Percentiles rank a stretch among this genome's conserved stretches.
phyloP scores from a whole-genome alignment of 2,329 filamentous ascomycete genomes.

The Ilyonectria mors-panacis region DNA sequence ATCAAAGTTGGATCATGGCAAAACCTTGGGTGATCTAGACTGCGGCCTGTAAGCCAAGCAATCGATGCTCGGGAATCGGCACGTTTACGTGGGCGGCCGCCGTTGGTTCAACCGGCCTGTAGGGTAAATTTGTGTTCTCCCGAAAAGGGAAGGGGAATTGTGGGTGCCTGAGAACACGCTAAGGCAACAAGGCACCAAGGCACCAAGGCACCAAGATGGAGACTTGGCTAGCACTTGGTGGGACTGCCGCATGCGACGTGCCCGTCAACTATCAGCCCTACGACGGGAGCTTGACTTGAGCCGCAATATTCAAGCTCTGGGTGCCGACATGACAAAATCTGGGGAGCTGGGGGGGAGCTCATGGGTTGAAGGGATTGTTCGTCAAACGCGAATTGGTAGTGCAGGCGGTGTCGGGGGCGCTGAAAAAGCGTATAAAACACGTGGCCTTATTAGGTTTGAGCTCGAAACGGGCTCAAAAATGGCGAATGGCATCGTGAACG shows the following conservation, averaged over 20 bases:
- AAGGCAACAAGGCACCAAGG: conserved; percentile 22
- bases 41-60: conserved; percentile 20
- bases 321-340: conserved; percentile 44
- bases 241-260: conserved; percentile 36
- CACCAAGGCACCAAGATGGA: conserved; percentile 20
- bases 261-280: conserved; percentile 48
- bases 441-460: not conserved
- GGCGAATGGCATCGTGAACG: conserved; percentile 17
- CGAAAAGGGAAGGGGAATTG: not conserved
- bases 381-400: conserved; percentile 39
- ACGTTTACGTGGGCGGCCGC: conserved; percentile 7
- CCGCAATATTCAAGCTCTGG: conserved; percentile 48
- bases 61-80: conserved; percentile 14
- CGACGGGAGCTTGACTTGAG: conserved; percentile 45
- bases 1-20: conserved; percentile 16
- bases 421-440: conserved; percentile 9
- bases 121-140: conserved; percentile 12
- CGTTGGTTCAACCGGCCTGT: not conserved
- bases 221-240: conserved; percentile 24
- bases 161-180: conserved; percentile 24
- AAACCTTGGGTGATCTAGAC: conserved; percentile 18
- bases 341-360: conserved; percentile 40
- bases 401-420: conserved; percentile 9
- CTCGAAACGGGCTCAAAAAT: conserved; percentile 12
- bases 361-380: conserved; percentile 22